Conservation (phyloP, 2,329 filamentous ascomycete species). For the Penicillium sp. region DNA sequence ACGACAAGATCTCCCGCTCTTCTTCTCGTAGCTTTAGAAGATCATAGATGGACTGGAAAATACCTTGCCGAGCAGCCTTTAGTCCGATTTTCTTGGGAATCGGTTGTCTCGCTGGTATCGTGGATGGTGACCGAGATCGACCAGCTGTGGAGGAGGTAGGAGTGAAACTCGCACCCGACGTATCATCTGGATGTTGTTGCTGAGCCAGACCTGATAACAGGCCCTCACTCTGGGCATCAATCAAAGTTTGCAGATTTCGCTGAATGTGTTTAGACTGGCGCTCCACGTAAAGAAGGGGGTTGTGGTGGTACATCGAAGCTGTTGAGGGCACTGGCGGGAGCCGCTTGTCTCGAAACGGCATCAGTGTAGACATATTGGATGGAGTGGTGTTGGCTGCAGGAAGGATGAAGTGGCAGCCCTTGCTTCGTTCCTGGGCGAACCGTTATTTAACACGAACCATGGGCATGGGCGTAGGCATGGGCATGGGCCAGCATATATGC, state of each 20-base stretch:
- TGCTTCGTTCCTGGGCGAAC: neutral
- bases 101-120: constrained; percentile 44
- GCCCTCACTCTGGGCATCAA: constrained; percentile 65
- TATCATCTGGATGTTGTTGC: constrained; percentile 46
- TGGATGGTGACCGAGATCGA: constrained; percentile 39
- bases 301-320: constrained; percentile 36
- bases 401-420: neutral
- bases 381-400: neutral
- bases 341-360: constrained; percentile 30
- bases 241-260: constrained; percentile 60
- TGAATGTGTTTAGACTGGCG: constrained; percentile 60
- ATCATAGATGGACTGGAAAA: constrained; percentile 61
- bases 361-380: constrained; percentile 35
- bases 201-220: constrained; percentile 54
- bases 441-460: neutral
- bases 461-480: neutral
- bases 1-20: constrained; percentile 56
- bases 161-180: constrained; percentile 52
- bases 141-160: constrained; percentile 34
- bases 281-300: constrained; percentile 55
- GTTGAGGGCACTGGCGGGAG: constrained; percentile 35
- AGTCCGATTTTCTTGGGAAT: constrained; percentile 55
- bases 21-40: constrained; percentile 61
- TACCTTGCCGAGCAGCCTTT: constrained; percentile 58
- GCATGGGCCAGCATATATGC: too few relatives aligned